Evolutionary conservation across 129 eudicot species (phyloP).

Genomic region (Escallonia herrerae): DNA sequence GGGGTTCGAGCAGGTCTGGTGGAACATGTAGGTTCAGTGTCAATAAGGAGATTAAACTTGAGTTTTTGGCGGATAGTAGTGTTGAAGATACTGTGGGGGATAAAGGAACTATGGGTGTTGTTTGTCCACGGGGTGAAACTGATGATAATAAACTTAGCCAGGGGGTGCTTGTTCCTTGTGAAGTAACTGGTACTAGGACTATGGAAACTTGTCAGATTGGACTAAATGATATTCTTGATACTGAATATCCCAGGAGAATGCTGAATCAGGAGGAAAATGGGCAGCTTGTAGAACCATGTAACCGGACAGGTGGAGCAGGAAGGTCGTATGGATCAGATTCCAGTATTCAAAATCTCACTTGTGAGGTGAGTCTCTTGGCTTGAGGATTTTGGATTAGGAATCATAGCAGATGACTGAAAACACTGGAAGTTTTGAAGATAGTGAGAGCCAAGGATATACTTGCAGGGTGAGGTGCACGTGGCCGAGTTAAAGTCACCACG

Average conservation of each 20-base stretch:
- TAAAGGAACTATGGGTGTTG: not conserved
- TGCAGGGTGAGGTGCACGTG: not conserved
- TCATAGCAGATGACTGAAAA: not conserved
- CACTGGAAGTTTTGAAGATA: conserved; percentile 2
- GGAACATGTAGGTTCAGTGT: not conserved
- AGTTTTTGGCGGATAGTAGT: too few species aligned
- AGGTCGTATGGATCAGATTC: not conserved
- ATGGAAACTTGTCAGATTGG: not conserved
- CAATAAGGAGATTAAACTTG: too few species aligned
- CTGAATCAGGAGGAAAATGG: not conserved
- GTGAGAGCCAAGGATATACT: conserved; percentile 4
- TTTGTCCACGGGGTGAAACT: not conserved
- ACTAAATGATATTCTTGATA: not conserved
- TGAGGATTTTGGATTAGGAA: conserved; percentile 4
- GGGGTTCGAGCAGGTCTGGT: not conserved
- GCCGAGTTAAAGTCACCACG: not conserved
- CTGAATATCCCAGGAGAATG: too few species aligned
- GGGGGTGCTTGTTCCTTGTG: not conserved
- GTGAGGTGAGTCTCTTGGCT: conserved; percentile 1
- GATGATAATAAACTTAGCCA: not conserved
- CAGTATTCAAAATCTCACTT: not conserved
- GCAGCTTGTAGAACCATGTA: not conserved
- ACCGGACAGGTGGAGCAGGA: not conserved
- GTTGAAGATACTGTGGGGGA: not conserved
- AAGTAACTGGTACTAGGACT: not conserved